Evolutionary conservation across 306 rosid species (phyloP), one percentile per base, ranked within the genome.

Genomic region (Crotalaria pallida): DNA sequence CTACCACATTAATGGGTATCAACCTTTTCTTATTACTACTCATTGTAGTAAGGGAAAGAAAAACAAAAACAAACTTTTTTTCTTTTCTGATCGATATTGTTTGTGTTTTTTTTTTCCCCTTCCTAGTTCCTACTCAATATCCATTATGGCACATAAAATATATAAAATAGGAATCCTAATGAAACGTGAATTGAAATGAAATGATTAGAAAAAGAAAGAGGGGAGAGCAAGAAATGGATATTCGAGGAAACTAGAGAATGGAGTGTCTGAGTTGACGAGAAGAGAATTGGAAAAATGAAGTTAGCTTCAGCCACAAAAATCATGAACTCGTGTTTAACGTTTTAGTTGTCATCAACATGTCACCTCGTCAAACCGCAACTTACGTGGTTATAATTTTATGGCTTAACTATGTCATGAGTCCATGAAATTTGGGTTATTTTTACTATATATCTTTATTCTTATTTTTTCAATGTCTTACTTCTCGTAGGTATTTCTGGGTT

Each of bases 1-100:
- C 83, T 53, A 69, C 88, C 66, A 78, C 31, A 45, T 52, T 36
- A 21, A n/a, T 67, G n/a, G 77, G 77, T 40, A 74, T 57, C 34
- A 81, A 65, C 67, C 33, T 77, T 68, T 55, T 81, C 38, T 78
- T 68, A 62, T 59, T 65, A 40, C 47, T 63, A 16, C 56, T 64
- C 58, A 24, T 51, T 41, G 57, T 31, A 65, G 21, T 7, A 38
- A 48, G 17, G 56, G 31, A 45, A 38, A 31, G 56, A 60, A 17
- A 24, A 0, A n/a, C 3, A 22, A 36, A 52, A 19, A 51, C 9
- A 19, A 15, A 61, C 4, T n/a, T 17, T 36, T 7, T 3, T 58
- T 0, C 31, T 57, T 34, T 22, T 29, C 43, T 47, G 44, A 64
- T 38, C 61, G 44, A 64, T 38, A 53, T 52, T 45, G 40, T 45